Evolutionary conservation across 805 yeast genomes (phyloP).

Genomic region (Jamesozyma piceae): DNA sequence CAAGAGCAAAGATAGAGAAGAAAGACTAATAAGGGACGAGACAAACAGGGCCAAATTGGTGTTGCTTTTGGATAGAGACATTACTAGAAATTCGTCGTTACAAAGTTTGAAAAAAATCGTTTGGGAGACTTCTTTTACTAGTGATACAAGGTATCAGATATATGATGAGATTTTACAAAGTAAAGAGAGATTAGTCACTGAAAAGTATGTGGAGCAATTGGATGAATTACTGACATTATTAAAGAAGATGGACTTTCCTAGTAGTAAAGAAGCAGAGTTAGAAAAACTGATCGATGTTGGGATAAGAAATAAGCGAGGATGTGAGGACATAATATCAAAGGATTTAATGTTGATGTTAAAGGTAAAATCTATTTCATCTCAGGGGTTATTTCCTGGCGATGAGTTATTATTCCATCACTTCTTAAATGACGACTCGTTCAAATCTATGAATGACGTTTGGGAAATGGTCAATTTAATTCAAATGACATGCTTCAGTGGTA

Average conservation of each 20-base stretch:
- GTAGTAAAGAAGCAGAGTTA: constrained; percentile 25
- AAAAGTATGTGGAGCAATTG: constrained; percentile 30
- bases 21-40: constrained; percentile 18
- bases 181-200: constrained; percentile 16
- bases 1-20: constrained; percentile 22
- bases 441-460: constrained; percentile 23
- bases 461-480: constrained; percentile 26
- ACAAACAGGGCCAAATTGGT: constrained; percentile 23
- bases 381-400: constrained; percentile 32
- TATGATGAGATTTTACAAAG: constrained; percentile 23
- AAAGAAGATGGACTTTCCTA: constrained; percentile 25
- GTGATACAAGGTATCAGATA: constrained; percentile 15
- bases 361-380: constrained; percentile 30
- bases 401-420: constrained; percentile 29
- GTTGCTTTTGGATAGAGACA: constrained; percentile 23
- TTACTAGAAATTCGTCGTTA: constrained; percentile 27
- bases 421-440: constrained; percentile 18
- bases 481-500: constrained; percentile 26
- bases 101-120: constrained; percentile 18
- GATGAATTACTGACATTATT: constrained; percentile 31
- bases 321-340: constrained; percentile 8
- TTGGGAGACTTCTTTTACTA: constrained; percentile 26
- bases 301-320: constrained; percentile 12
- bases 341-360: constrained; percentile 26
- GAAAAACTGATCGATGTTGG: constrained; percentile 14